A percentile compares a stretch with the other conserved stretches of the same genome.
Evolutionary conservation across 2,329 filamentous ascomycete species (phyloP).

Genomic region (Claviceps pazoutovae): DNA sequence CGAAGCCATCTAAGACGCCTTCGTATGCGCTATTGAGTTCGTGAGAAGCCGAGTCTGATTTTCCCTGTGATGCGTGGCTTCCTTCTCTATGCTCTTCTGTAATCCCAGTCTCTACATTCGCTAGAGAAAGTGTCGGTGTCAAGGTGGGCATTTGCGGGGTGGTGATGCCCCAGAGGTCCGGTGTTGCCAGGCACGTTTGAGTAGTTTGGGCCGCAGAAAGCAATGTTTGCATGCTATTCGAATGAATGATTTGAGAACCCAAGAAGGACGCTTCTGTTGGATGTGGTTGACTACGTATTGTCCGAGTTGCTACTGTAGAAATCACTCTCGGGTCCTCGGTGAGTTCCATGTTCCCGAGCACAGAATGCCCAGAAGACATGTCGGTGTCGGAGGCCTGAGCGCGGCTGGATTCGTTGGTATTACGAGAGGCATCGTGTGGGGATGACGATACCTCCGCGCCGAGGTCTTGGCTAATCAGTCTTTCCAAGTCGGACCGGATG

Average conservation of each 20-base stretch:
- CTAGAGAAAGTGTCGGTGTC: neutral
- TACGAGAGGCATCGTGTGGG: conserved; percentile 4
- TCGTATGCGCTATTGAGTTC: conserved; percentile 38
- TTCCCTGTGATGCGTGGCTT: conserved; percentile 7
- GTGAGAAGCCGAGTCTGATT: conserved; percentile 20
- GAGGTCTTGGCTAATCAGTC: conserved; percentile 33
- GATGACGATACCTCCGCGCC: conserved; percentile 12
- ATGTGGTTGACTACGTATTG: neutral
- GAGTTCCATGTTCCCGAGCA: conserved; percentile 13
- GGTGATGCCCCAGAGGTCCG: conserved; percentile 1
- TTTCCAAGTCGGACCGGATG: conserved; percentile 35
- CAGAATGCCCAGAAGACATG: conserved; percentile 1
- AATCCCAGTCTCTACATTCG: neutral
- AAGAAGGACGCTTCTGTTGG: neutral
- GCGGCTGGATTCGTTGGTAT: neutral
- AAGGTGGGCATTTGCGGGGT: neutral
- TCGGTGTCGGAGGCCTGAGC: conserved; percentile 5
- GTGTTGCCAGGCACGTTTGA: neutral
- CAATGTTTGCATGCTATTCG: neutral
- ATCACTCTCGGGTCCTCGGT: conserved; percentile 16
- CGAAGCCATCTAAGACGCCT: conserved; percentile 31
- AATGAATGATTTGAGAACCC: neutral
- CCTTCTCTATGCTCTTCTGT: conserved; percentile 9
- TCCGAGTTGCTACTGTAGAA: neutral
- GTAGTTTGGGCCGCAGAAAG: neutral